phyloP scores from a whole-genome alignment of 2,329 filamentous ascomycete genomes.

The Apiospora malaysiana region DNA sequence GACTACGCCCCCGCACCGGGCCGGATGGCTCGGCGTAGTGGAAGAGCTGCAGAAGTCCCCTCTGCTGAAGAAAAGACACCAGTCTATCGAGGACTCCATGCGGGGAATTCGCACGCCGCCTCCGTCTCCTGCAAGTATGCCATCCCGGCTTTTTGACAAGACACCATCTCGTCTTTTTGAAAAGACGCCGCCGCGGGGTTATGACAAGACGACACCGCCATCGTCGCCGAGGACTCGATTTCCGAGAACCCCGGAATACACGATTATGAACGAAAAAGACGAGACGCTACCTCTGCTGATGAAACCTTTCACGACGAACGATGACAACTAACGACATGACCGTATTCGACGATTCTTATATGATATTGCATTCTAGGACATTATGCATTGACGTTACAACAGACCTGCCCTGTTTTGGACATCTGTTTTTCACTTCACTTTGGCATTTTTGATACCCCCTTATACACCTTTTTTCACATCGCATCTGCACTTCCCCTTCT shows the following conservation, averaged over 20 bases:
- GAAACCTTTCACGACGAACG: not conserved
- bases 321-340: constrained; percentile 2
- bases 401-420: not conserved
- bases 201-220: not conserved
- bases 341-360: constrained; percentile 2
- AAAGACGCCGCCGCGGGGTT: not conserved
- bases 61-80: constrained; percentile 64
- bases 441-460: constrained; percentile 21
- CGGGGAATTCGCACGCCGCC: constrained; percentile 40
- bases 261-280: not conserved
- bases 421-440: constrained; percentile 10
- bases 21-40: constrained; percentile 68
- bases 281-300: not conserved
- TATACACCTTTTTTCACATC: constrained; percentile 8
- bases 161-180: not conserved
- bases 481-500: not conserved
- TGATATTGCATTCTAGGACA: not conserved
- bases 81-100: constrained; percentile 64
- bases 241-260: constrained; percentile 1
- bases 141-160: not conserved
- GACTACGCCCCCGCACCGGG: constrained; percentile 52
- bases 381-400: not conserved
- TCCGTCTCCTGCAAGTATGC: constrained; percentile 15
- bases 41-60: constrained; percentile 67
- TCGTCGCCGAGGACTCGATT: not conserved